phyloP scores from a whole-genome alignment of 2,329 filamentous ascomycete species.

The Alternaria alternata region DNA sequence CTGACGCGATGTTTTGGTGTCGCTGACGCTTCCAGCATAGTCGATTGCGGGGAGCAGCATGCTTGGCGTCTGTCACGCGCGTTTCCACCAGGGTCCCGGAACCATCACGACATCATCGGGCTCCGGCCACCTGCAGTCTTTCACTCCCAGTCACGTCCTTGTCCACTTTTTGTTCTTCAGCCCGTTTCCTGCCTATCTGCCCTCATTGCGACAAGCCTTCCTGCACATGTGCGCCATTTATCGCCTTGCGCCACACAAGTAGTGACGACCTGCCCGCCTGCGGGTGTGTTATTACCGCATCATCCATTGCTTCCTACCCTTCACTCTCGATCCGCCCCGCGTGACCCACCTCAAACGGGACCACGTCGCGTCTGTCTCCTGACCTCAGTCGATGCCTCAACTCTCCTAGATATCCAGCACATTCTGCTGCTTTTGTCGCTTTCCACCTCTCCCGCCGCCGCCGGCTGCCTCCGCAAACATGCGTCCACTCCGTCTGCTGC shows the following conservation, averaged over 20 bases:
- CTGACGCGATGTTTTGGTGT: not conserved
- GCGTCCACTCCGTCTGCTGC: conserved; percentile 49
- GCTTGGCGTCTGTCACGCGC: conserved; percentile 1
- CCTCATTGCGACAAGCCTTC: not conserved
- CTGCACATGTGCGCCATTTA: not conserved
- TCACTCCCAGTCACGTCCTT: not conserved
- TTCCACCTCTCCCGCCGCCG: conserved; percentile 9
- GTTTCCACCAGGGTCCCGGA: not conserved
- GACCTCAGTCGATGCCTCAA: conserved; percentile 33
- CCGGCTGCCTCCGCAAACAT: conserved; percentile 33
- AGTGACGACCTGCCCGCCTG: conserved; percentile 16
- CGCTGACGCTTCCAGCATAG: not conserved
- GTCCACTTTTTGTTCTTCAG: not conserved
- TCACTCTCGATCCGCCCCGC: conserved; percentile 13
- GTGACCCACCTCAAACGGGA: conserved; percentile 10
- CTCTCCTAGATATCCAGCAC: conserved; percentile 31
- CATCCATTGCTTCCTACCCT: conserved; percentile 19
- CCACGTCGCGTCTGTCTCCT: conserved; percentile 9
- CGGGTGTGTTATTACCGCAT: conserved; percentile 25
- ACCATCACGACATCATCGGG: conserved; percentile 14
- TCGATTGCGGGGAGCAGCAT: conserved; percentile 3
- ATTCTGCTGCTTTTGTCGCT: conserved; percentile 30
- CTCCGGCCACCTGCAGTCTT: not conserved
- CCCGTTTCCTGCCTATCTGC: not conserved
- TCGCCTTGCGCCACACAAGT: conserved; percentile 5